These are phyloP conservation scores for Epichloe aotearoae DNA, from an alignment of 2,329 filamentous ascomycete genomes.

Conservation along the genomic window DNA sequence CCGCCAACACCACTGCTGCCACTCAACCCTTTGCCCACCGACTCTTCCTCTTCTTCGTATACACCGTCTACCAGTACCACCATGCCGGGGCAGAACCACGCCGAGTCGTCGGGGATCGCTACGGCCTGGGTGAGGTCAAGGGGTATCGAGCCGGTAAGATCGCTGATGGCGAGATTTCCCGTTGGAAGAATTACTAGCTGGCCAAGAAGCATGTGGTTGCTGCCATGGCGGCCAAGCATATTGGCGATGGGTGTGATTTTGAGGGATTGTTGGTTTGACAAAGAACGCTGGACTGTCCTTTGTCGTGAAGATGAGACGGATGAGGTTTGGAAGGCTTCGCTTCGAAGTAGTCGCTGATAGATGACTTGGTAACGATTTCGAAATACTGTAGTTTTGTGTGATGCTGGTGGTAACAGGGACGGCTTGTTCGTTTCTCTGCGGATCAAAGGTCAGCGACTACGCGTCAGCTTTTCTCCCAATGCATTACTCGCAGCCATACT, in stretches of 20 bases:
- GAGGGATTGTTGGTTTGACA: constrained; percentile 56
- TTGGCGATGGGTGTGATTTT: constrained; percentile 79
- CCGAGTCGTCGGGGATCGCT: constrained; percentile 70
- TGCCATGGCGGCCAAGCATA: constrained; percentile 65
- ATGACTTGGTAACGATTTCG: constrained; percentile 85
- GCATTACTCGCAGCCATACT: constrained; percentile 4
- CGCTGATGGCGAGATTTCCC: constrained; percentile 69
- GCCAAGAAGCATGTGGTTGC: constrained; percentile 74
- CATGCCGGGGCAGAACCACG: constrained; percentile 94
- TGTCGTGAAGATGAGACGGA: constrained; percentile 50
- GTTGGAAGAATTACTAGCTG: constrained; percentile 71
- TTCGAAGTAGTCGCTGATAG: constrained; percentile 80
- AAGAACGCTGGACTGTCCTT: constrained; percentile 42
- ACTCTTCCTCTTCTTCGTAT: constrained; percentile 86
- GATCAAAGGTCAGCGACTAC: background rate
- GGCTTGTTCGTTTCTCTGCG: constrained; percentile 47
- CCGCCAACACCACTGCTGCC: constrained; percentile 75
- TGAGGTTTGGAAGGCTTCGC: constrained; percentile 83
- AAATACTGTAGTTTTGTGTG: constrained; percentile 75
- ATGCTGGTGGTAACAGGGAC: constrained; percentile 60
- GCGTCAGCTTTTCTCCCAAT: background rate
- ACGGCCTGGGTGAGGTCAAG: constrained; percentile 72
- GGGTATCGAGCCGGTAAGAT: constrained; percentile 76
- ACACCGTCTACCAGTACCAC: constrained; percentile 87
- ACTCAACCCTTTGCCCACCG: constrained; percentile 54